Percentiles rank a stretch among this genome's conserved stretches.
Evolutionary conservation across 140 eudicot species (phyloP).

Genomic region (Anethum foeniculum): DNA sequence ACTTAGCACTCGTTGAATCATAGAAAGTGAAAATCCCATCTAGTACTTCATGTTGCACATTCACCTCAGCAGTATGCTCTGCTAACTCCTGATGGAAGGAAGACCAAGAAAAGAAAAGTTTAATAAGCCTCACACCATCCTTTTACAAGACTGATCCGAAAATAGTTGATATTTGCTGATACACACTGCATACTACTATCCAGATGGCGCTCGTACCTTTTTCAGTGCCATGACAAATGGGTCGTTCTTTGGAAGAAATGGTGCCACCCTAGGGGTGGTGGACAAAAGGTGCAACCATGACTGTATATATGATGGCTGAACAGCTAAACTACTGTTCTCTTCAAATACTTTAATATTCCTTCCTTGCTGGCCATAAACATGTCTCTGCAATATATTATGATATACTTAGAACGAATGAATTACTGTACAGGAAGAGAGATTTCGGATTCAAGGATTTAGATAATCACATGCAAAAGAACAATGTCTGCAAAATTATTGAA

Average conservation of each 20-base stretch:
- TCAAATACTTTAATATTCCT: slow-evolving; percentile 65
- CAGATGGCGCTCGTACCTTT: slow-evolving; percentile 34
- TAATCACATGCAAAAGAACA: background rate
- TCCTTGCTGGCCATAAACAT: slow-evolving; percentile 72
- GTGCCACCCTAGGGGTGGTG: slow-evolving; percentile 86
- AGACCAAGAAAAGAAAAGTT: background rate
- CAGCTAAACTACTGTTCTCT: slow-evolving; percentile 69
- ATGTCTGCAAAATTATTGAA: too few relatives aligned
- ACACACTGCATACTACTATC: background rate
- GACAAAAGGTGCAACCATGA: slow-evolving; percentile 86
- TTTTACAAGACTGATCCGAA: background rate
- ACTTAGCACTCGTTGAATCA: slow-evolving; percentile 56
- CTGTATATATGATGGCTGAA: slow-evolving; percentile 63
- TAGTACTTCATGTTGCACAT: slow-evolving; percentile 68
- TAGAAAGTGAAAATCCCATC: slow-evolving; percentile 89
- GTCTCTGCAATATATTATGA: slow-evolving; percentile 51
- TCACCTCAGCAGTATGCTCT: slow-evolving; percentile 79
- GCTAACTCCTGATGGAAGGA: slow-evolving; percentile 57
- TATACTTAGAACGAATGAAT: background rate
- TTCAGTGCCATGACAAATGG: slow-evolving; percentile 63
- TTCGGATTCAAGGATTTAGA: background rate
- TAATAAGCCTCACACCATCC: background rate
- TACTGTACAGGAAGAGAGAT: background rate
- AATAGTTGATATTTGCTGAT: background rate
- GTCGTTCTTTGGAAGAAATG: slow-evolving; percentile 71